These are phyloP conservation scores for Pseudopediastrum boryanum DNA, from an alignment of 139 green algal genomes.

Conservation along the genomic window DNA sequence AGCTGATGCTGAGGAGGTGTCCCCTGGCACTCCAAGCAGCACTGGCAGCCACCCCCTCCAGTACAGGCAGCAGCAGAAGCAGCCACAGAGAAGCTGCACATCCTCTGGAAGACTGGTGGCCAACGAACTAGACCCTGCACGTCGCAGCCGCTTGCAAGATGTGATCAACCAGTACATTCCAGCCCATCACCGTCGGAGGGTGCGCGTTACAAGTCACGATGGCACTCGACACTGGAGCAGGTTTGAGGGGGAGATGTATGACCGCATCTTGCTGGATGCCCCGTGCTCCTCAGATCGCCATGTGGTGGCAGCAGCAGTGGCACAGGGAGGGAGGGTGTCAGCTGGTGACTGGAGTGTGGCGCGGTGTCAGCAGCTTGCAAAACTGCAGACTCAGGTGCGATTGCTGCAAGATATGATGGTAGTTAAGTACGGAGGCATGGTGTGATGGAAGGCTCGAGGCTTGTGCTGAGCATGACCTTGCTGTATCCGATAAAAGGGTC, in stretches of 20 bases:
- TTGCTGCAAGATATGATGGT: not conserved
- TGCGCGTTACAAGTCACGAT: constrained; percentile 41
- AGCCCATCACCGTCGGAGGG: not conserved
- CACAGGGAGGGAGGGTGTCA: not conserved
- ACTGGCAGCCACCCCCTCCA: not conserved
- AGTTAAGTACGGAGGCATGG: not conserved
- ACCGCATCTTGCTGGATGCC: constrained; percentile 71
- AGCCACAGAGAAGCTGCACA: not conserved
- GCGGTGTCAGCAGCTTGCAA: constrained; percentile 52
- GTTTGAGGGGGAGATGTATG: constrained; percentile 51
- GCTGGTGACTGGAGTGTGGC: constrained; percentile 50
- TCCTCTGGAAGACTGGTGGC: constrained; percentile 39
- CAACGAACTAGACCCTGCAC: constrained; percentile 55
- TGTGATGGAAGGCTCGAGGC: too few species aligned
- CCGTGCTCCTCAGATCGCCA: constrained; percentile 71
- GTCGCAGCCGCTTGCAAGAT: constrained; percentile 39
- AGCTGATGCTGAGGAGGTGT: not conserved
- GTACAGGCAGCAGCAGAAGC: not conserved
- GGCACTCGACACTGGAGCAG: constrained; percentile 46
- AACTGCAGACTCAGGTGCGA: constrained; percentile 57
- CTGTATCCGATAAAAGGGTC: too few species aligned
- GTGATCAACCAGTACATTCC: constrained; percentile 61
- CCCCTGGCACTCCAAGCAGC: not conserved
- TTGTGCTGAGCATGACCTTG: too few species aligned
- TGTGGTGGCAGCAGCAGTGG: constrained; percentile 50